Base-by-base conservation (phyloP, 768 basidiomycete species). In the Tricholoma bakamatsutake region DNA sequence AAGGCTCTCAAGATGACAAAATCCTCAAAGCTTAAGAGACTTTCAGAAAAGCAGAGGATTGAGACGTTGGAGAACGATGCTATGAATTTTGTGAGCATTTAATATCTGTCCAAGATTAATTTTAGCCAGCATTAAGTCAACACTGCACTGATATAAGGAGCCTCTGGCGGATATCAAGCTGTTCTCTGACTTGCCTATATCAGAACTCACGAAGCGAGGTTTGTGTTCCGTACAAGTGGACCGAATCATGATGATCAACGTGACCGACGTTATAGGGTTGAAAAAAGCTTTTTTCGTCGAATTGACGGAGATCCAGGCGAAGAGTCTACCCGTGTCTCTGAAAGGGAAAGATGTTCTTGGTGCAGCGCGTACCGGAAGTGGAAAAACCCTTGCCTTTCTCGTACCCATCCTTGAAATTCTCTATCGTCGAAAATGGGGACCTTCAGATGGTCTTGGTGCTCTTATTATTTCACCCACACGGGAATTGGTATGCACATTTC, bases 341-440 rank as follows among this genome's bases (percentile, higher is more conserved):
- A 93, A 96, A 47, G 94, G 97, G 18, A 91, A 93, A 68, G 97
- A 99, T 68, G 93, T 99, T 4, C 82, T 99, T 5, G 97, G 94
- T 54, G 95, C 97, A 18, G 97, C 97, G 4, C 81, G 86, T 56
- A 99, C 97, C 43, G 97, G 97, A 47, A 92, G 89, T 34, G 97
- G 96, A 17, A 98, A 99, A 73, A 98, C 97, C 0, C 81, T 98
- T 50, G 94, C 97, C 0, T 99, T 99, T 71, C 75, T 98, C 53
- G 85, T 99, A 24, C 97, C 97, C 1, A 87, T 91, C 5, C 79
- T 98, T 4, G 97, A 98, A 69, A 75, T 97, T 53, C 75, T 99
- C 50, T 90, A 89, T 71, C 82, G 89, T 52, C 80, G 90, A 68
- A 92, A 92, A 70, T 98, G 98, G 85, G 95, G 97, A 67, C 86